A percentile compares a stretch with the other conserved stretches of the same genome.
phyloP scores from a whole-genome alignment of 2,329 filamentous ascomycete species.

The Cercospora sp. region DNA sequence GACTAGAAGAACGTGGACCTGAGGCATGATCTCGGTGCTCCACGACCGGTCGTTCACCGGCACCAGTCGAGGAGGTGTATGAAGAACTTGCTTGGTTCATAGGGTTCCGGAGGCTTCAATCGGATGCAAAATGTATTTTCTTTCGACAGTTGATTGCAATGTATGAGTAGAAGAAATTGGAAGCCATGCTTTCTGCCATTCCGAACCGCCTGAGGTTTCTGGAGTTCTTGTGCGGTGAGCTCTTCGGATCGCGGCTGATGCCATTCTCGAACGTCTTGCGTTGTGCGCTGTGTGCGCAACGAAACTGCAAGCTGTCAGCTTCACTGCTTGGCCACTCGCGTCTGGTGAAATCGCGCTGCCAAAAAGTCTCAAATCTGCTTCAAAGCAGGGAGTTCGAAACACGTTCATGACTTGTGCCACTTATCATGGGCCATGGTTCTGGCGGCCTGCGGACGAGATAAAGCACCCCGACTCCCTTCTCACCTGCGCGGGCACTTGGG shows the following conservation, averaged over 20 bases:
- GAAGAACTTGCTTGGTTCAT: not conserved
- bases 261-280: not conserved
- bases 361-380: not conserved
- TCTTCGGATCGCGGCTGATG: not conserved
- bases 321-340: not conserved
- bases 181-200: not conserved
- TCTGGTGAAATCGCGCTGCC: not conserved
- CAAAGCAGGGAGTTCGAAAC: not conserved
- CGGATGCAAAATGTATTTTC: not conserved
- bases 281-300: not conserved
- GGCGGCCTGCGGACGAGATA: not conserved
- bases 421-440: not conserved
- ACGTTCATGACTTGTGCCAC: not conserved
- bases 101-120: not conserved
- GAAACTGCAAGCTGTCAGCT: not conserved
- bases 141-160: not conserved
- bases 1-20: slow-evolving; percentile 14
- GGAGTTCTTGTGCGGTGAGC: not conserved
- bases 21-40: not conserved
- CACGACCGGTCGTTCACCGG: not conserved
- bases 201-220: too few relatives aligned
- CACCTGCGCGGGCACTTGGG: not conserved
- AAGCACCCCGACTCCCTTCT: not conserved
- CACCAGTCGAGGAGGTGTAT: not conserved
- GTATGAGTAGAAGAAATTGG: not conserved